Percentiles rank a stretch among this genome's conserved stretches.
Conservation (phyloP, 2,329 filamentous ascomycete species). For the Paecilomyces variotii region DNA sequence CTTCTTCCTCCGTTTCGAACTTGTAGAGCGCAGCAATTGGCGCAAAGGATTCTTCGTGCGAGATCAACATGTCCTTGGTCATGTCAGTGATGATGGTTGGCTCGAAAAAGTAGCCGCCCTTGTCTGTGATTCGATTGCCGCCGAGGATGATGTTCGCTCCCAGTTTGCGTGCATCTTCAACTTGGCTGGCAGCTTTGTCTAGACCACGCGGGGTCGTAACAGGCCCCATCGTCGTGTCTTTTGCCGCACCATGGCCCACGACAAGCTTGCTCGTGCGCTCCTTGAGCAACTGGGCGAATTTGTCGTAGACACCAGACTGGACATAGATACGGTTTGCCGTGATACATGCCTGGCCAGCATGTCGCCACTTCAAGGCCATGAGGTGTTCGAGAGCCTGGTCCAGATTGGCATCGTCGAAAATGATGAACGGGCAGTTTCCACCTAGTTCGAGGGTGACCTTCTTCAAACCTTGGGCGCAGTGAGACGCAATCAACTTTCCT, state of each 20-base stretch:
- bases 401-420: constrained; percentile 58
- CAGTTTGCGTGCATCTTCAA: constrained; percentile 55
- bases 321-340: constrained; percentile 40
- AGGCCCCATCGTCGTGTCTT: constrained; percentile 52
- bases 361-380: constrained; percentile 36
- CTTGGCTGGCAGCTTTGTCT: constrained; percentile 50
- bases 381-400: constrained; percentile 37
- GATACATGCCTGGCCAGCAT: constrained; percentile 39
- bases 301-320: constrained; percentile 38
- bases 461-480: constrained; percentile 54
- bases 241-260: constrained; percentile 52
- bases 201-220: constrained; percentile 50
- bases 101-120: constrained; percentile 62
- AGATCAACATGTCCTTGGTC: constrained; percentile 50
- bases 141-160: constrained; percentile 59
- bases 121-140: constrained; percentile 39
- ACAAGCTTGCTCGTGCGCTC: constrained; percentile 46
- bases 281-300: constrained; percentile 47
- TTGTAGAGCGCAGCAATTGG: constrained; percentile 56
- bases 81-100: constrained; percentile 57
- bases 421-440: constrained; percentile 57
- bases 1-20: constrained; percentile 61
- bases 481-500: constrained; percentile 54
- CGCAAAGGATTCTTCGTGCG: constrained; percentile 57
- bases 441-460: constrained; percentile 58